Percentiles rank a stretch among this genome's conserved stretches.
Evolutionary conservation across 768 basidiomycete species (phyloP).

Genomic region (Pleurotus tuber-regium): DNA sequence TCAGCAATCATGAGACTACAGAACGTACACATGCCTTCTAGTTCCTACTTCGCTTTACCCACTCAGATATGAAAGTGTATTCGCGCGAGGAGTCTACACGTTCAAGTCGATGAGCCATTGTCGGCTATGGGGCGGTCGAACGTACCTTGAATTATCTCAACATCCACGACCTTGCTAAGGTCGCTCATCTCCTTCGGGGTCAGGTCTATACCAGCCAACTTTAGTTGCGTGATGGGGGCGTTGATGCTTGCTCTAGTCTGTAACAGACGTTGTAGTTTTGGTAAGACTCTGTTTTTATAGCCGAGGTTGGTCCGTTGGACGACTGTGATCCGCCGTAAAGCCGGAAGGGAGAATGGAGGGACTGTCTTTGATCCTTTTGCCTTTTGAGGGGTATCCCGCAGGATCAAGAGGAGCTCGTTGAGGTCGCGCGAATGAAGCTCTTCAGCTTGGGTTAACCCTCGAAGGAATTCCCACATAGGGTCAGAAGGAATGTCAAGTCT

Average conservation of each 20-base stretch:
- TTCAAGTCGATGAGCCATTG: no score
- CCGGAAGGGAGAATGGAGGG: background rate
- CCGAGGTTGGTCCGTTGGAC: background rate
- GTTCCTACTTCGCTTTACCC: no score
- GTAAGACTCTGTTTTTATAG: background rate
- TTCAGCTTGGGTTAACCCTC: no score
- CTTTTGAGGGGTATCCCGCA: background rate
- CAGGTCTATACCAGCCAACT: background rate
- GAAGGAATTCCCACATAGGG: no score
- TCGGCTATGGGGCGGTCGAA: no score
- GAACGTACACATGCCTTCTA: no score
- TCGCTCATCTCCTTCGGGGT: background rate
- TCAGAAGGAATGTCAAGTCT: no score
- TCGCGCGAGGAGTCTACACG: no score
- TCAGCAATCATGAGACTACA: no score
- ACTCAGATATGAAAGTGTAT: no score
- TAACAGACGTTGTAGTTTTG: background rate
- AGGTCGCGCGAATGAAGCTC: background rate
- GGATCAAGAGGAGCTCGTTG: background rate
- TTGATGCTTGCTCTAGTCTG: background rate
- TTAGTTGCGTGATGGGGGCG: background rate
- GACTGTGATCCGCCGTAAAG: background rate
- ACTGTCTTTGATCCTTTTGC: no score
- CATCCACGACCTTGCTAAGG: background rate
- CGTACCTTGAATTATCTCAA: no score